Conservation (phyloP, 2,329 filamentous ascomycete genomes). For the Cladosporium sp. region DNA sequence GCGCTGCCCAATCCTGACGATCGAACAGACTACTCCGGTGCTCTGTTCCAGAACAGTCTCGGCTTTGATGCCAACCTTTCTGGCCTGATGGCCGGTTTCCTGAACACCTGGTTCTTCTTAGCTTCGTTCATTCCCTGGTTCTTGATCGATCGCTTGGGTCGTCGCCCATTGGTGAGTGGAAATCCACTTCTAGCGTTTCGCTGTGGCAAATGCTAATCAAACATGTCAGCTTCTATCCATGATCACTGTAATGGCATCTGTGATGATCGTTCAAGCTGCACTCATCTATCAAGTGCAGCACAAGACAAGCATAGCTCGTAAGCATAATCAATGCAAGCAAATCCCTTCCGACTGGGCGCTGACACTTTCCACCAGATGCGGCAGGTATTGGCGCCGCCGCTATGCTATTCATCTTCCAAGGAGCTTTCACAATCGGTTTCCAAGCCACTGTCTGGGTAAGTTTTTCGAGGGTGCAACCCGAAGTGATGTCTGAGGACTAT, state of each 20-base stretch:
- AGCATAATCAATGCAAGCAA: not conserved
- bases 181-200: not conserved
- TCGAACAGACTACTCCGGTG: conserved; percentile 29
- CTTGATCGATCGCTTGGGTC: conserved; percentile 38
- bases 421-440: conserved; percentile 61
- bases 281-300: conserved; percentile 39
- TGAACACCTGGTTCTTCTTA: conserved; percentile 45
- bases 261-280: conserved; percentile 63
- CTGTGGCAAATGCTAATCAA: not conserved
- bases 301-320: conserved; percentile 28
- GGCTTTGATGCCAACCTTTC: conserved; percentile 29
- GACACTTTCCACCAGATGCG: conserved; percentile 6
- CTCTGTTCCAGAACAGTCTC: conserved; percentile 33
- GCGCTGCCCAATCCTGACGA: not conserved
- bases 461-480: not conserved
- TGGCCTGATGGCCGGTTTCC: conserved; percentile 34
- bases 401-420: conserved; percentile 65
- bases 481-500: not conserved
- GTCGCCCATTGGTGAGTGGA: conserved; percentile 27
- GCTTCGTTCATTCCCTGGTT: conserved; percentile 35
- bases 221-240: conserved; percentile 30
- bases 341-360: not conserved
- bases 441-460: conserved; percentile 59
- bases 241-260: conserved; percentile 53
- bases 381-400: conserved; percentile 41